phyloP scores from a whole-genome alignment of 495 filamentous ascomycete genomes.

The Articulospora tetracladia region DNA sequence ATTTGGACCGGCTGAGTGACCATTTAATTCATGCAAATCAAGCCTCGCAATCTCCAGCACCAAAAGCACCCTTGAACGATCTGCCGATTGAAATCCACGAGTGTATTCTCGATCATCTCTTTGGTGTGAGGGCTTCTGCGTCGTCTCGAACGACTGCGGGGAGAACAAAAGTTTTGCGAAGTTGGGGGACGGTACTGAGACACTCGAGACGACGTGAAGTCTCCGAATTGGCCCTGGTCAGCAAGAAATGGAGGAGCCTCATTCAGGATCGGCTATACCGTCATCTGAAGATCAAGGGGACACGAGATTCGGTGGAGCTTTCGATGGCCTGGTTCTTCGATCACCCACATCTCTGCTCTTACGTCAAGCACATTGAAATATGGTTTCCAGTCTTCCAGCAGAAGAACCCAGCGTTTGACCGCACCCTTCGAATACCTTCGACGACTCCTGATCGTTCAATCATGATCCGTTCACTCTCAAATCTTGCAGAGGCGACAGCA shows the following conservation, averaged over 20 bases:
- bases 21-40: background rate
- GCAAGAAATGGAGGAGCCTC: slow-evolving; percentile 54
- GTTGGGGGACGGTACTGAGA: slow-evolving; percentile 61
- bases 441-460: slow-evolving; percentile 44
- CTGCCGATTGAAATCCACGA: slow-evolving; percentile 71
- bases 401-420: slow-evolving; percentile 20
- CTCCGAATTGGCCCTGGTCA: slow-evolving; percentile 61
- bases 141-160: slow-evolving; percentile 42
- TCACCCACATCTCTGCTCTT: slow-evolving; percentile 53
- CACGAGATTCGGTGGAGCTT: slow-evolving; percentile 49
- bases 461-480: slow-evolving; percentile 23
- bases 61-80: slow-evolving; percentile 42
- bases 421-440: slow-evolving; percentile 38
- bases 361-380: slow-evolving; percentile 68
- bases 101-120: slow-evolving; percentile 63
- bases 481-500: slow-evolving; percentile 4
- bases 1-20: slow-evolving; percentile 5
- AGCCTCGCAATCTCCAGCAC: background rate
- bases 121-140: slow-evolving; percentile 57
- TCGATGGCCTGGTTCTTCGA: slow-evolving; percentile 53
- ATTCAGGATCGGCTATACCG: slow-evolving; percentile 68
- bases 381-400: slow-evolving; percentile 54
- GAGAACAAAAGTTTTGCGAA: slow-evolving; percentile 43
- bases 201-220: slow-evolving; percentile 64
- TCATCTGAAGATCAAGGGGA: slow-evolving; percentile 72